These are phyloP conservation scores for Podila verticillata DNA, from an alignment of 192 early-diverging fungal genomes.

Conservation along the genomic window DNA sequence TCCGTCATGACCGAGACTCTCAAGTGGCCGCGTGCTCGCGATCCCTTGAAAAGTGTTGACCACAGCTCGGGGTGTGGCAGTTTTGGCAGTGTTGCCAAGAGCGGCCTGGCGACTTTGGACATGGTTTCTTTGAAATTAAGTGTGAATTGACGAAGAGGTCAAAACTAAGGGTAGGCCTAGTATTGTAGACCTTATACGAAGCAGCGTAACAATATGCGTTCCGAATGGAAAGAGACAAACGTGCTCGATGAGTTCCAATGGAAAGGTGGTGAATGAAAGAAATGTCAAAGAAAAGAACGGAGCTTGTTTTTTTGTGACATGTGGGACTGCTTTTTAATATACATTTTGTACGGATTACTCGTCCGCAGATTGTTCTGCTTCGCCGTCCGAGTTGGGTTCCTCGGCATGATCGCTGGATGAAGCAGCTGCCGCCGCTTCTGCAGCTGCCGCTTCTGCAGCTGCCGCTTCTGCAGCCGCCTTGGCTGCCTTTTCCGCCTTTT, in stretches of 20 bases:
- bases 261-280: background rate
- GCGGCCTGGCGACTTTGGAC: background rate
- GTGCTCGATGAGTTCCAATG: background rate
- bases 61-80: slow-evolving; percentile 18
- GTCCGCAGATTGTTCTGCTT: no score
- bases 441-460: background rate
- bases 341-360: no score
- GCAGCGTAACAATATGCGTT: no score
- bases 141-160: background rate
- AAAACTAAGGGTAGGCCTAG: no score
- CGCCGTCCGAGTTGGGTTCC: background rate
- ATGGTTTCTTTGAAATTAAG: background rate
- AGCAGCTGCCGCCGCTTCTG: background rate
- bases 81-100: slow-evolving; percentile 18
- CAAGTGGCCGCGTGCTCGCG: slow-evolving; percentile 22
- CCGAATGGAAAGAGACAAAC: background rate
- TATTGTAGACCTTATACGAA: no score
- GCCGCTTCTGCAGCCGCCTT: background rate
- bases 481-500: slow-evolving; percentile 19
- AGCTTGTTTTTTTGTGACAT: no score
- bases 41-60: slow-evolving; percentile 27
- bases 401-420: background rate
- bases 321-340: no score
- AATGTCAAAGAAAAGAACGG: background rate
- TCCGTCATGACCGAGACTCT: slow-evolving; percentile 46